phyloP scores from a whole-genome alignment of 257 asterid species.

The Agastache rugosa region DNA sequence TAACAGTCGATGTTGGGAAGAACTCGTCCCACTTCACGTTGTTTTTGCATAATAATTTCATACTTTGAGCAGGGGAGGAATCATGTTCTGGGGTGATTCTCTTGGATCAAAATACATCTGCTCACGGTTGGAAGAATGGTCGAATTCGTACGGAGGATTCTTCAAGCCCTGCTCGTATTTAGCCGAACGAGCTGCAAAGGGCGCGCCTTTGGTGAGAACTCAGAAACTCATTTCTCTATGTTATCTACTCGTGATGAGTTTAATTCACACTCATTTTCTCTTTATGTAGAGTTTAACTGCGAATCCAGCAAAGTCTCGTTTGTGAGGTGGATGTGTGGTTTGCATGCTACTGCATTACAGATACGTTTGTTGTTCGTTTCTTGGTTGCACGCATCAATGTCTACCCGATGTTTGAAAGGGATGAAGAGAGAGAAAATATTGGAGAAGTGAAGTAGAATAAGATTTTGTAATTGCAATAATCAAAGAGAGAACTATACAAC shows the following conservation, averaged over 20 bases:
- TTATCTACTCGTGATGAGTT: not conserved
- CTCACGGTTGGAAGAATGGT: slow-evolving; percentile 86
- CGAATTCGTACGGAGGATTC: slow-evolving; percentile 67
- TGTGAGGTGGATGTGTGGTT: slow-evolving; percentile 46
- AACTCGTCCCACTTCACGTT: not conserved
- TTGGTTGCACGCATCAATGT: not conserved
- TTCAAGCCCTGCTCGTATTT: slow-evolving; percentile 89
- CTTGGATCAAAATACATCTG: slow-evolving; percentile 84
- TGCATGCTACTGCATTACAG: not conserved
- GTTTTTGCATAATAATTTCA: not conserved
- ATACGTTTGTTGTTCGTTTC: slow-evolving; percentile 14
- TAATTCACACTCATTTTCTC: not conserved
- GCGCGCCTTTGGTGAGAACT: slow-evolving; percentile 80
- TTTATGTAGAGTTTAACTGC: slow-evolving; percentile 56
- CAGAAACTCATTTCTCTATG: not conserved
- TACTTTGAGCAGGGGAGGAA: slow-evolving; percentile 74
- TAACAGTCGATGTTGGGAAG: not conserved
- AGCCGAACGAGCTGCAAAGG: slow-evolving; percentile 81
- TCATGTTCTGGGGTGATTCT: slow-evolving; percentile 90
- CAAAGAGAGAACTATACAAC: slow-evolving; percentile 4
- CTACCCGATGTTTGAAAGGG: not conserved
- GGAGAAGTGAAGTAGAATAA: slow-evolving; percentile 35
- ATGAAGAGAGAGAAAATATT: slow-evolving; percentile 34
- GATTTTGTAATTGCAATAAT: slow-evolving; percentile 26
- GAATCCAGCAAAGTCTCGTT: slow-evolving; percentile 61